Evolutionary conservation across 768 basidiomycete genomes (phyloP), one percentile per base, ranked within the genome.

Genomic region (Lactifluus piperatus): DNA sequence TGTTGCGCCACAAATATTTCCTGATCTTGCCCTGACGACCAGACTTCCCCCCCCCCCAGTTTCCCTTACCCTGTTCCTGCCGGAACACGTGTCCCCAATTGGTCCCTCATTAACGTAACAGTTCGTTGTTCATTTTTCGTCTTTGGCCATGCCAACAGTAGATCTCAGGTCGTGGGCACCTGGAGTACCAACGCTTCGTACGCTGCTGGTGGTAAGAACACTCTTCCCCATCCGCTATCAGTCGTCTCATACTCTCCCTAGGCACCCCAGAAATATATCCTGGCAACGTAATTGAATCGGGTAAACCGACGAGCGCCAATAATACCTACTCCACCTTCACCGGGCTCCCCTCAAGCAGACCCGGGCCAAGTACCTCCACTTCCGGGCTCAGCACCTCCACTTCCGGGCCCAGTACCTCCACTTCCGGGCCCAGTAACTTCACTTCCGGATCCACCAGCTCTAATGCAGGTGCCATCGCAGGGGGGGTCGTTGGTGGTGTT

Each of bases 401-500:
- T n/a, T n/a, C n/a, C n/a, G n/a, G n/a, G n/a, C n/a, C n/a, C n/a
- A n/a, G n/a, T n/a, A n/a, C n/a, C n/a, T n/a, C n/a, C n/a, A n/a
- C n/a, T n/a, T n/a, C n/a, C n/a, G n/a, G n/a, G n/a, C n/a, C n/a
- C n/a, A n/a, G n/a, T n/a, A n/a, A n/a, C n/a, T n/a, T n/a, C n/a
- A n/a, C n/a, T n/a, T n/a, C n/a, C n/a, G n/a, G 4, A 22, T 14
- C 2, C 4, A 5, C 5, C 22, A 10, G 4, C 5, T 36, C 53
- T 14, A 22, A 29, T 5, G 2, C 9, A n/a, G 46, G 55, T 8
- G 55, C 37, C 36, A 56, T 49, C 26, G 55, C 27, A 24, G 55
- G 55, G 4, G 55, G 55, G 3, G 55, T 49, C 3, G 20, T 22
- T 2, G 60, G 60, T 39, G 60, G 54, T 11, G 11, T 61, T 13